Base-by-base conservation (phyloP, 352 stramenopile species). In the Sclerospora graminicola region DNA sequence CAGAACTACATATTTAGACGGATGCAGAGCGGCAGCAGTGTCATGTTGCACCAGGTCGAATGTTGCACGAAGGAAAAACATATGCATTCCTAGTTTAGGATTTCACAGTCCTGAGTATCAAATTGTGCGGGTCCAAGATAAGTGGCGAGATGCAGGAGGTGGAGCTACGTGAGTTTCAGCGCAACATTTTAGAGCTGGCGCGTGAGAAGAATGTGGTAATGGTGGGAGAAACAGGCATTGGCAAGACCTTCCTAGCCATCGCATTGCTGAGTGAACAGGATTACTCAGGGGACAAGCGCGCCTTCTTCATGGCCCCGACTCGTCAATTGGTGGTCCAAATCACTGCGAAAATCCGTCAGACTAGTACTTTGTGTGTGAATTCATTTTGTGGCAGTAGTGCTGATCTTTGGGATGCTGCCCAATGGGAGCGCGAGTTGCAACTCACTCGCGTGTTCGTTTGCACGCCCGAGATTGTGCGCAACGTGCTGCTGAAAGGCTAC, bases 391-490 rank as follows among this genome's bases (percentile, higher is more conserved):
- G 77, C 0, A 27, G 51, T 42, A 34, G 48, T 54, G 47, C 46
- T 5, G 77, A 89, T 10, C 51, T 82, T 9, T 91, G 80, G 80
- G 70, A 84, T 46, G 58, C 56, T 6, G 36, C 45, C 7, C 61
- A 85, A 35, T 91, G 80, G 80, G 50, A 51, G 31, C 49, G 52
- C 14, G 74, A 88, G 49, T 52, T 91, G 16, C 41, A 48, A 7
- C 30, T 73, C 33, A 82, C 54, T 41, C 60, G 66, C 27, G 82
- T 95, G 48, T 66, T 94, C 31, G 82, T 94, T 48, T 89, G 76
- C 54, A 95, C 84, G 21, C 84, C 84, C 14, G 80, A 89, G 60
- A 79, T 93, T 35, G 60, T 94, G 34, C 75, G 82, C 43, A 91
- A 84, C 42, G 54, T 89, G 45, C 56, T 95, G 9, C 66, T 87